Evolutionary conservation across 139 green algal genomes (phyloP), one percentile per base, ranked within the genome.

Genomic region (Haematococcus lacustris): DNA sequence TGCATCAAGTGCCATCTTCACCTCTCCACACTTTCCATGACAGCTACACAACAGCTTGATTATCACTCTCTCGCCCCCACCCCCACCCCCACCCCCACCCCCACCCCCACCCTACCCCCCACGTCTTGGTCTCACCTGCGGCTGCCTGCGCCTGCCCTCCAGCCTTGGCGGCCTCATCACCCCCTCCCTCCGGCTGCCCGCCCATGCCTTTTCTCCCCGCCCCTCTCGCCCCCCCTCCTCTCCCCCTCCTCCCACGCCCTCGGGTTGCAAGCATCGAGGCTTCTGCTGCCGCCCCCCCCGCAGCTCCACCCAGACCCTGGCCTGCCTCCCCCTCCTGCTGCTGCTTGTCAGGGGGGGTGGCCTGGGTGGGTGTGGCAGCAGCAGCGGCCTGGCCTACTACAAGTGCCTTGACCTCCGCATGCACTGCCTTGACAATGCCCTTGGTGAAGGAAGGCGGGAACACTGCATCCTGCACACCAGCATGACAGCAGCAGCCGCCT

Each of bases 371-470:
- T 7, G 53, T 64, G 53, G 9, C 53, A 39, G 23, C 34, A 64
- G 68, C 47, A 63, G 68, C 34, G 17, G 26, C 26, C 30, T 4
- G 38, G 30, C 3, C 6, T 53, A 9, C 43, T 1, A 30, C 40
- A 51, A 59, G 66, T 38, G 66, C 66, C 66, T 40, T 51, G 39
- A 79, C 60, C 13, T 50, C 41, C 68, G 66, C n/a, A 7, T 32
- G 38, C 25, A 81, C 13, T 1, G 70, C 76, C 26, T 28, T 47
- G 2, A 68, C 41, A 38, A 78, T 30, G 66, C 65, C 65, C 38
- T 50, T n/a, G 21, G 50, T 61, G 65, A 47, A 83, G 34, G 51
- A 51, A 25, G 78, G 78, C 25, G 73, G 78, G 73, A 80, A n/a
- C 7, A 62, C 38, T 32, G 73, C 47, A 35, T 70, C 70, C 77